Percentiles rank a stretch among this genome's conserved stretches.
Evolutionary conservation across 2,329 filamentous ascomycete genomes (phyloP).

Genomic region (Ceratocystis albifundus): DNA sequence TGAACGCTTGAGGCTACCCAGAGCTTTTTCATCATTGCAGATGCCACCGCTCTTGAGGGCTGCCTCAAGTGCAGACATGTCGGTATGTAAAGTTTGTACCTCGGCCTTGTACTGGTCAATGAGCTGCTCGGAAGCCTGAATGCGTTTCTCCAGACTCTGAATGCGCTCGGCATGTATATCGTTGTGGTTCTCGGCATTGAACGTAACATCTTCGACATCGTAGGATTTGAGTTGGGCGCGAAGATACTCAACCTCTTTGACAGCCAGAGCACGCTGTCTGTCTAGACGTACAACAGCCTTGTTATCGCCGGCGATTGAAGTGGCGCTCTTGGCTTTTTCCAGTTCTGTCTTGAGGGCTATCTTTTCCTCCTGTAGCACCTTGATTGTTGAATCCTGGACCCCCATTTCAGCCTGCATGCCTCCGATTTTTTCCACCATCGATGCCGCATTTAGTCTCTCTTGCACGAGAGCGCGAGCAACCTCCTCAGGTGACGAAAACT

Average conservation of each 20-base stretch:
- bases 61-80: conserved; percentile 56
- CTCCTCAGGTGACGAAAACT: conserved; percentile 80
- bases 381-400: conserved; percentile 66
- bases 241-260: conserved; percentile 89
- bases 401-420: conserved; percentile 64
- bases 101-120: conserved; percentile 79
- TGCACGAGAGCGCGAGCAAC: conserved; percentile 74
- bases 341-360: conserved; percentile 53
- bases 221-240: conserved; percentile 83
- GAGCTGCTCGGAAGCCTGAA: conserved; percentile 67
- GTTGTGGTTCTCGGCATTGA: conserved; percentile 51
- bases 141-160: conserved; percentile 45
- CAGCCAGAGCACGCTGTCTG: conserved; percentile 69
- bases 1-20: conserved; percentile 43
- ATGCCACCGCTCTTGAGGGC: conserved; percentile 29
- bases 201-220: conserved; percentile 76
- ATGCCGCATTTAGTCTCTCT: conserved; percentile 67
- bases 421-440: conserved; percentile 70
- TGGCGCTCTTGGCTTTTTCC: conserved; percentile 51
- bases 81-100: conserved; percentile 58
- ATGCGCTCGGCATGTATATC: conserved; percentile 17
- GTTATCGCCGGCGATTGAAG: conserved; percentile 42
- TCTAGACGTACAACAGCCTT: conserved; percentile 67
- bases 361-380: conserved; percentile 59
- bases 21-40: conserved; percentile 32